Evolutionary conservation across 23 red algal species (phyloP).

Genomic region (Cyanidiococcus yangmingshanensis): DNA sequence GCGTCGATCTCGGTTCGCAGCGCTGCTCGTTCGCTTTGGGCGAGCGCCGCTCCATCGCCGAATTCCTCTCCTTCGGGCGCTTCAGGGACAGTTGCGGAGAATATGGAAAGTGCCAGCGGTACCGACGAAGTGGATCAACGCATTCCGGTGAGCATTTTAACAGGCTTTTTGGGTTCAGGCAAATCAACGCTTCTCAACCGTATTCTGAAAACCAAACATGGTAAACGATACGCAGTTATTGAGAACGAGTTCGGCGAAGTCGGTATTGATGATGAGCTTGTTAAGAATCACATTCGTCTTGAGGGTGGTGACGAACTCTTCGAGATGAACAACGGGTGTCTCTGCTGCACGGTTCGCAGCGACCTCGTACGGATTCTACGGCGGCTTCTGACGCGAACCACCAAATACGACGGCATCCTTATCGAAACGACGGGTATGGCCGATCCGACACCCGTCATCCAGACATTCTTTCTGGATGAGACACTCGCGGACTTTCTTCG

Average conservation of each 20-base stretch:
- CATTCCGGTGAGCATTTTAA: constrained; percentile 70
- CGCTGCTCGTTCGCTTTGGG: not conserved
- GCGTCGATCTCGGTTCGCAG: not conserved
- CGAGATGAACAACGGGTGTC: constrained; percentile 45
- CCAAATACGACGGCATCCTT: constrained; percentile 33
- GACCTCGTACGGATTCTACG: constrained; percentile 25
- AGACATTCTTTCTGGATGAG: constrained; percentile 38
- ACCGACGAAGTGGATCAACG: not conserved
- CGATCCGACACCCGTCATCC: constrained; percentile 40
- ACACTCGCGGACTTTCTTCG: constrained; percentile 33
- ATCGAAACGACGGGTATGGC: constrained; percentile 58
- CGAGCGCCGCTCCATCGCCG: not conserved
- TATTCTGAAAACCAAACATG: constrained; percentile 52
- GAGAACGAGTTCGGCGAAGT: constrained; percentile 79
- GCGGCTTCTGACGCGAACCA: constrained; percentile 9
- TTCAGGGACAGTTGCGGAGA: not conserved
- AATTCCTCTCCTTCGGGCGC: not conserved
- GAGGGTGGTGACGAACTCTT: constrained; percentile 24
- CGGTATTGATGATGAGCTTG: constrained; percentile 56
- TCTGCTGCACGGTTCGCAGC: constrained; percentile 34
- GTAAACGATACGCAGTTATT: constrained; percentile 55
- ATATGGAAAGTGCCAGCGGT: not conserved
- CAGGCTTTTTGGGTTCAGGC: constrained; percentile 68
- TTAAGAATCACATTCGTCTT: constrained; percentile 17
- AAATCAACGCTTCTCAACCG: constrained; percentile 75